Conservation (phyloP, 805 yeast genomes). For the Nakazawaea molendinolei region DNA sequence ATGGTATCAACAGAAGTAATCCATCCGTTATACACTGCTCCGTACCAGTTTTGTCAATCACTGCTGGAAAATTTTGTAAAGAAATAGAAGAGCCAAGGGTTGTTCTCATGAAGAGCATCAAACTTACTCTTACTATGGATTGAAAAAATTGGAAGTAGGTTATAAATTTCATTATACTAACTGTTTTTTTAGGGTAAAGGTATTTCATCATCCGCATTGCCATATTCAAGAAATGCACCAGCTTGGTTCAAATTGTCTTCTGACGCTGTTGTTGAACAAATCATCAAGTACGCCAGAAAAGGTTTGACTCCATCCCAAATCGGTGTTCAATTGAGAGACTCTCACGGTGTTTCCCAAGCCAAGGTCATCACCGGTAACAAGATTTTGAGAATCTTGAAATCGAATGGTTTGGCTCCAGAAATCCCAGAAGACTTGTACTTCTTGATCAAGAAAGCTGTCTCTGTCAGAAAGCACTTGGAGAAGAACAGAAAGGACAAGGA, state of each 20-base stretch:
- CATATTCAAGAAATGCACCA: conserved; percentile 98
- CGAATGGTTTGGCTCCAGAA: conserved; percentile 99
- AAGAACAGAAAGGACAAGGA: conserved; percentile 99
- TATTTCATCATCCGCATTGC: conserved; percentile 97
- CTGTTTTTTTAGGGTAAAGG: conserved; percentile 84
- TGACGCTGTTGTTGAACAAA: conserved; percentile 95
- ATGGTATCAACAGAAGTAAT: too few species aligned
- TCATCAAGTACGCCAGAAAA: conserved; percentile 99
- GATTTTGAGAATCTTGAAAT: conserved; percentile 97
- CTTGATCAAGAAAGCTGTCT: conserved; percentile 98
- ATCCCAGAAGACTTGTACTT: conserved; percentile 99
- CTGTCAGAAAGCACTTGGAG: conserved; percentile 99
- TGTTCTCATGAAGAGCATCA: too few species aligned
- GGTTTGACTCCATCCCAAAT: conserved; percentile 99
- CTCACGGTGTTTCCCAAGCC: conserved; percentile 99
- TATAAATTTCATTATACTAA: conserved; percentile 30
- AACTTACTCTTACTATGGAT: conserved; percentile 17
- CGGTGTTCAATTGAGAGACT: conserved; percentile 99
- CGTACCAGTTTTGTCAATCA: conserved; percentile 41
- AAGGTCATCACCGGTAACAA: conserved; percentile 98
- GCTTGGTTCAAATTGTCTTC: conserved; percentile 98
- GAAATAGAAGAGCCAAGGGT: conserved; percentile 7
- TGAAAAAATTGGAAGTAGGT: conserved; percentile 19
- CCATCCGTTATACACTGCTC: conserved; percentile 29
- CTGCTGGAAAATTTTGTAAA: conserved; percentile 7